phyloP scores from a whole-genome alignment of 2,329 filamentous ascomycete genomes.

The Chrysosporium queenslandicum region DNA sequence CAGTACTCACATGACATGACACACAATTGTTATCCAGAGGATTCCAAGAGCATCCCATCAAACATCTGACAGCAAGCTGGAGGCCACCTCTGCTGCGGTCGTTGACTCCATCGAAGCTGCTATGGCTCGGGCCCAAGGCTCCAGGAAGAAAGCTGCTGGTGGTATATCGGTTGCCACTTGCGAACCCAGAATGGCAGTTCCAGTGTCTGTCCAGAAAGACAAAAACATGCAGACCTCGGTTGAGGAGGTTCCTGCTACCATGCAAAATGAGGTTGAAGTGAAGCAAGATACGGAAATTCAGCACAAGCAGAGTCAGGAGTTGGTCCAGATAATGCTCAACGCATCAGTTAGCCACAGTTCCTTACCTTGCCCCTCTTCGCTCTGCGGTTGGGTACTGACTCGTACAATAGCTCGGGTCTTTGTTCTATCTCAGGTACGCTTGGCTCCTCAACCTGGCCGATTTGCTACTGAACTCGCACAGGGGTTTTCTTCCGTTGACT shows the following conservation, averaged over 20 bases:
- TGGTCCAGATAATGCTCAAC: constrained; percentile 42
- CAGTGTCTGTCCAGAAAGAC: constrained; percentile 14
- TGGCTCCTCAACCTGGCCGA: not conserved
- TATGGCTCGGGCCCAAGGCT: not conserved
- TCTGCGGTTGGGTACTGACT: constrained; percentile 10
- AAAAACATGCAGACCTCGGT: not conserved
- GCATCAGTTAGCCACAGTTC: constrained; percentile 30
- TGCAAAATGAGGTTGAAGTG: not conserved
- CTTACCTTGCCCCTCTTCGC: not conserved
- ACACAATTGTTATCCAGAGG: no score
- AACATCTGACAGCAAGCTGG: not conserved
- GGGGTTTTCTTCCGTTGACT: constrained; percentile 29
- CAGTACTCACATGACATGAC: not conserved
- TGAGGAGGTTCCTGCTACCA: not conserved
- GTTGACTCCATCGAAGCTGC: not conserved
- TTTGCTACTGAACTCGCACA: constrained; percentile 18
- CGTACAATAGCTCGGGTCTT: constrained; percentile 25
- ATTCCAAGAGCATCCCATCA: not conserved
- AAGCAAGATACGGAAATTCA: constrained; percentile 20
- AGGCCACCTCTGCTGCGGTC: not conserved
- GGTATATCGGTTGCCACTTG: not conserved
- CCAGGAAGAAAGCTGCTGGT: not conserved
- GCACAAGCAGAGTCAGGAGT: constrained; percentile 39
- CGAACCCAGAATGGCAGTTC: constrained; percentile 3
- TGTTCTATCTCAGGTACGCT: constrained; percentile 29